Evolutionary conservation across 2,329 filamentous ascomycete species (phyloP), one percentile per base, ranked within the genome.

Genomic region (Pseudocercospora macadamiae): DNA sequence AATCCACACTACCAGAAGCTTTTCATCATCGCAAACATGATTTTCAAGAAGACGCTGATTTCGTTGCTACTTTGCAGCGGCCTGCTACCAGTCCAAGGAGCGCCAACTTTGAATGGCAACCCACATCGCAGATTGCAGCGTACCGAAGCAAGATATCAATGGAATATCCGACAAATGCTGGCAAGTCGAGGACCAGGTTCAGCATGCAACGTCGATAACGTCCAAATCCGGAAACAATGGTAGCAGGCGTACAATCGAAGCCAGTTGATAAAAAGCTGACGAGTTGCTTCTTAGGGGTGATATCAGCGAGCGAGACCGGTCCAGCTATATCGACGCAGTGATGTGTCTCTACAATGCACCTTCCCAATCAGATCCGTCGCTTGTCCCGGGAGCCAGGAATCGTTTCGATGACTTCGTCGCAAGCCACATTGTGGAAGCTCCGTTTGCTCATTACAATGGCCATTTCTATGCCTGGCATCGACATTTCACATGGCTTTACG

Each of bases 401-500:
- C 59, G 70, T 37, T 71, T 64, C 48, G 70, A 72, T 45, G 70
- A 72, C 55, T 72, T 70, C 25, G 64, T 70, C 4, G 69, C 62
- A 55, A 63, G 44, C 21, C 69, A 71, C 56, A 66, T 70, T 42
- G 63, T 70, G 39, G 58, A 66, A 47, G 69, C 69, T n/a, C n/a
- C 63, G 18, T 57, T 60, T 25, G 64, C 69, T 18, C 70, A 72
- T 57, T 61, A 57, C 49, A 69, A 67, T 2, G 67, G 65, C 16
- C 64, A 64, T 54, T 65, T 68, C 54, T 59, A 68, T 4, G 59
- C 75, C 25, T 78, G 75, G 75, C 77, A 79, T 59, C 68, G 76
- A 2, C 73, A 75, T 55, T 76, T 74, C 59, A 73, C 74, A 9
- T 73, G 77, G 70, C 59, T 71, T 5, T 76, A 77, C 59, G 77